Evolutionary conservation across 2,329 filamentous ascomycete genomes (phyloP).

Genomic region (Alternaria consortialis): DNA sequence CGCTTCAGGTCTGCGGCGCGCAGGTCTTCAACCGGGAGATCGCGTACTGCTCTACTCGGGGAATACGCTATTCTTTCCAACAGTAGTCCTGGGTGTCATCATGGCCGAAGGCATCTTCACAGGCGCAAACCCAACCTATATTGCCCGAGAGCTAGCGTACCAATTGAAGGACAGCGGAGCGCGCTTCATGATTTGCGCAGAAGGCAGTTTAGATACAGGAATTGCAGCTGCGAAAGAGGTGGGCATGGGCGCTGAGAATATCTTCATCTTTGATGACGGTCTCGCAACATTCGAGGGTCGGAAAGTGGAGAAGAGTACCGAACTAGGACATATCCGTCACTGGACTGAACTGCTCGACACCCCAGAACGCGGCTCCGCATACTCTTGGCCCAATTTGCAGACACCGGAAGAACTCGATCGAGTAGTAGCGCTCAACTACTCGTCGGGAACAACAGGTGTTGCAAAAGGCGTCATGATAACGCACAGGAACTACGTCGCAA

Average conservation of each 20-base stretch:
- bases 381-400: conserved; percentile 69
- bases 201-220: conserved; percentile 67
- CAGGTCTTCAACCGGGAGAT: conserved; percentile 71
- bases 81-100: conserved; percentile 74
- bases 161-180: conserved; percentile 78
- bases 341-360: conserved; percentile 69
- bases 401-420: conserved; percentile 60
- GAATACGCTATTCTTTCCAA: conserved; percentile 77
- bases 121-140: conserved; percentile 74
- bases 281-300: conserved; percentile 56
- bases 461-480: conserved; percentile 86
- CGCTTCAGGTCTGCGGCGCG: conserved; percentile 70
- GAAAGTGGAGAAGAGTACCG: conserved; percentile 44
- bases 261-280: conserved; percentile 73
- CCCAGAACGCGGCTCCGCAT: conserved; percentile 61
- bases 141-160: conserved; percentile 75
- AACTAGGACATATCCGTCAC: conserved; percentile 59
- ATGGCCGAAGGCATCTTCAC: conserved; percentile 84
- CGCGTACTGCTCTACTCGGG: conserved; percentile 77
- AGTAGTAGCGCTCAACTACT: conserved; percentile 79
- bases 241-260: conserved; percentile 62
- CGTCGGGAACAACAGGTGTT: conserved; percentile 79
- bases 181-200: conserved; percentile 71
- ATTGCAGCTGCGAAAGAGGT: conserved; percentile 70
- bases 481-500: conserved; percentile 79